Percentiles rank a stretch among this genome's conserved stretches.
Conservation (phyloP, 805 yeast species). For the Candida railenensis region DNA sequence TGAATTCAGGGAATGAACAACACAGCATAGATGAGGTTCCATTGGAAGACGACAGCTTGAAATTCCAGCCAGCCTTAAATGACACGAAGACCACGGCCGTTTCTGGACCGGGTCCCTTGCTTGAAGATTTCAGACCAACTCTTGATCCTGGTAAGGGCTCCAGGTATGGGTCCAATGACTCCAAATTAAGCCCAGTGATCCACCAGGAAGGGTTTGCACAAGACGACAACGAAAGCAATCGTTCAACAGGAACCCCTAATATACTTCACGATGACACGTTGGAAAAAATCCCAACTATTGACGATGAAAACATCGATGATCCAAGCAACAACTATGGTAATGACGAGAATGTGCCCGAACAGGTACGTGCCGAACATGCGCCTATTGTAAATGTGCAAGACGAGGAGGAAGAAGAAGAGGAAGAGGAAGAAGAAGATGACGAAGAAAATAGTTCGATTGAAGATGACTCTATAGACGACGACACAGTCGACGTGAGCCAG, state of each 20-base stretch:
- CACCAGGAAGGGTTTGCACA: constrained; percentile 16
- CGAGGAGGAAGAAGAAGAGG: background rate
- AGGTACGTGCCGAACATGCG: too few species aligned
- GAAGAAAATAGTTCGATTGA: background rate
- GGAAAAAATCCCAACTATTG: constrained; percentile 29
- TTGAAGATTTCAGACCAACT: constrained; percentile 22
- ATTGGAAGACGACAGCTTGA: background rate
- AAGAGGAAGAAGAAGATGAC: background rate
- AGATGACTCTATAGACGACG: background rate
- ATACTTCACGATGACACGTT: constrained; percentile 22
- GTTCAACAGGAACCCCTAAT: constrained; percentile 12
- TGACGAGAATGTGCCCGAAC: background rate
- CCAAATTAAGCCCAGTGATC: constrained; percentile 7
- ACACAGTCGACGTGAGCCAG: constrained; percentile 3
- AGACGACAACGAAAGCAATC: constrained; percentile 9
- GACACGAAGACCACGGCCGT: background rate
- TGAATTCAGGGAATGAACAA: background rate
- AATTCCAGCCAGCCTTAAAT: background rate
- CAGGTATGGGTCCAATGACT: constrained; percentile 16
- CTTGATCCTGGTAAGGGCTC: constrained; percentile 48
- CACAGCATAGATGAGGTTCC: background rate
- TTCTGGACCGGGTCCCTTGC: background rate
- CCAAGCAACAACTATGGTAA: background rate
- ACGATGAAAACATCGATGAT: constrained; percentile 33
- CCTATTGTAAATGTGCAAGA: background rate